phyloP scores from a whole-genome alignment of 345 rosid genomes.

The Reutealis trisperma region DNA sequence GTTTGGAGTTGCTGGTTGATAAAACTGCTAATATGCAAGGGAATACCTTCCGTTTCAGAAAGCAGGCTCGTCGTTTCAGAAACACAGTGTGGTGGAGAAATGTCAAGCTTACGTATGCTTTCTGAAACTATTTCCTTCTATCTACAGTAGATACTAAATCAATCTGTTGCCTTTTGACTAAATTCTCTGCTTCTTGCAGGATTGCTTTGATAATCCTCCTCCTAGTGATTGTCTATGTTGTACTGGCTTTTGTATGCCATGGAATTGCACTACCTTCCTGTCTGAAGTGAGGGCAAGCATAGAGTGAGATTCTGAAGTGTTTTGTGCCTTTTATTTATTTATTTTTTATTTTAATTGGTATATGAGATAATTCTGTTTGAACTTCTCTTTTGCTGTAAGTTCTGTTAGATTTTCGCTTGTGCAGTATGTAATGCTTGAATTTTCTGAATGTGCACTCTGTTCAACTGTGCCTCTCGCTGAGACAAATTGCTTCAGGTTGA shows the following conservation, averaged over 20 bases:
- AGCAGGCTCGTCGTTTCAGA: slow-evolving; percentile 91
- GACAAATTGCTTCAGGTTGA: slow-evolving; percentile 20
- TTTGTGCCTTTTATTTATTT: slow-evolving; percentile 9
- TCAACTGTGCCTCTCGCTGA: slow-evolving; percentile 12
- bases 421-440: slow-evolving; percentile 25
- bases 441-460: slow-evolving; percentile 1
- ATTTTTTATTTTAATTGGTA: slow-evolving; percentile 1
- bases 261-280: slow-evolving; percentile 76
- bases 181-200: slow-evolving; percentile 46
- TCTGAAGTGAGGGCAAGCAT: slow-evolving; percentile 43
- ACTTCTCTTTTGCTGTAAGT: slow-evolving; percentile 1
- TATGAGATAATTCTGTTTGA: slow-evolving; percentile 11
- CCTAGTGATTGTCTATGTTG: slow-evolving; percentile 62
- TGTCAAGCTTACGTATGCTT: slow-evolving; percentile 75
- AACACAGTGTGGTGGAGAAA: slow-evolving; percentile 93
- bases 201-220: slow-evolving; percentile 59
- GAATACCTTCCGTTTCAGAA: slow-evolving; percentile 87
- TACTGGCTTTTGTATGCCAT: slow-evolving; percentile 78
- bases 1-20: slow-evolving; percentile 92
- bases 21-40: slow-evolving; percentile 96
- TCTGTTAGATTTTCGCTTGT: slow-evolving; percentile 6
- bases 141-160: background rate
- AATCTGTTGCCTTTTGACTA: slow-evolving; percentile 17
- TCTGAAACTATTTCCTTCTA: background rate
- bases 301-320: slow-evolving; percentile 22